phyloP scores from a whole-genome alignment of 1,284 basidiomycete genomes.

The Coniferiporia weirii region DNA sequence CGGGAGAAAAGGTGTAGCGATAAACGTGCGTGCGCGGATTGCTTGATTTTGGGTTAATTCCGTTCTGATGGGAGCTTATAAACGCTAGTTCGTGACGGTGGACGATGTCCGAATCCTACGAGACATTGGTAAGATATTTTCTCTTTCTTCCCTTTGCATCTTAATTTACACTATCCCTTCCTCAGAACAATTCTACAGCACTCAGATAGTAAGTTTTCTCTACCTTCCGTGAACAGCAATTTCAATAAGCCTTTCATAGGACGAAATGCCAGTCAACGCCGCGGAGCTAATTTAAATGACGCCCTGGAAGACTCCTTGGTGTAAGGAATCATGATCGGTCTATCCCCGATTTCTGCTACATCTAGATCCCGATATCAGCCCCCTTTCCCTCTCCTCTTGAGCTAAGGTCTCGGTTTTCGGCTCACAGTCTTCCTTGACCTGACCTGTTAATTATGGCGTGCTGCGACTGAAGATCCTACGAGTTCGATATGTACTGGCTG shows the following conservation, averaged over 20 bases:
- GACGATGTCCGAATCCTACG: conserved; percentile 88
- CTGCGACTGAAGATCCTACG: neutral
- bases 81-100: conserved; percentile 79
- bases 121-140: conserved; percentile 64
- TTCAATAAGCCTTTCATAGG: conserved; percentile 40
- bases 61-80: conserved; percentile 13
- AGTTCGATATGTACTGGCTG: neutral
- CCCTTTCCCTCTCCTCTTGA: neutral
- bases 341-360: neutral
- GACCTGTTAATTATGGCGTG: neutral
- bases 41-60: conserved; percentile 23
- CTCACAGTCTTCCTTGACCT: neutral
- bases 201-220: conserved; percentile 66
- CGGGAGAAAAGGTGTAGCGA: conserved; percentile 90
- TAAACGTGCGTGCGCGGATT: conserved; percentile 55
- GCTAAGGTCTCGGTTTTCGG: neutral
- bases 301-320: neutral
- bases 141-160: conserved; percentile 16
- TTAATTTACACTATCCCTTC: conserved; percentile 11
- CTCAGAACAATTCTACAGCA: conserved; percentile 81
- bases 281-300: conserved; percentile 69
- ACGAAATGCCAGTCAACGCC: conserved; percentile 93
- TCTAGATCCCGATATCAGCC: neutral
- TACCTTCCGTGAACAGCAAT: conserved; percentile 13
- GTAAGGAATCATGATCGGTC: neutral